Evolutionary conservation across 805 yeast genomes (phyloP).

Genomic region (Schwanniomyces polymorphus): DNA sequence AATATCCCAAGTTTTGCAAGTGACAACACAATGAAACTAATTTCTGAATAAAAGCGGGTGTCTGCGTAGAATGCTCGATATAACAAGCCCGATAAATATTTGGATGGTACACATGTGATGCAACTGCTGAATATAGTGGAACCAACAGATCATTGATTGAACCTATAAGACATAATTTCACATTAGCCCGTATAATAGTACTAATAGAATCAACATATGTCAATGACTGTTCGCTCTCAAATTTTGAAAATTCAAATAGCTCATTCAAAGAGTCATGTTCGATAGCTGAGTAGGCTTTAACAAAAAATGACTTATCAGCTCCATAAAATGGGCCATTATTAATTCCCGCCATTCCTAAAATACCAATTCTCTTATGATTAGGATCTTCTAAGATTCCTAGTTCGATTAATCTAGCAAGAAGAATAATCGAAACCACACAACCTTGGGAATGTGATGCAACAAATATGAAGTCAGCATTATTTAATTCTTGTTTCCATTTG

Average conservation of each 20-base stretch:
- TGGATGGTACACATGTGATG: slow-evolving; percentile 84
- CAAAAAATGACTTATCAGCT: slow-evolving; percentile 75
- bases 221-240: slow-evolving; percentile 68
- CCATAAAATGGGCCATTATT: slow-evolving; percentile 95
- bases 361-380: slow-evolving; percentile 52
- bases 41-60: slow-evolving; percentile 77
- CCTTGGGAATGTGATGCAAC: slow-evolving; percentile 97
- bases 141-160: slow-evolving; percentile 93
- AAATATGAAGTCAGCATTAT: slow-evolving; percentile 79
- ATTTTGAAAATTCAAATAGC: slow-evolving; percentile 83
- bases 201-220: slow-evolving; percentile 68
- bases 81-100: slow-evolving; percentile 87
- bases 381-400: slow-evolving; percentile 45
- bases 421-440: slow-evolving; percentile 81
- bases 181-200: slow-evolving; percentile 64
- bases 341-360: slow-evolving; percentile 94
- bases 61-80: slow-evolving; percentile 75
- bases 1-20: slow-evolving; percentile 71
- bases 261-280: slow-evolving; percentile 87
- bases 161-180: slow-evolving; percentile 79
- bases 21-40: slow-evolving; percentile 73
- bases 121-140: slow-evolving; percentile 85
- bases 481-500: slow-evolving; percentile 62
- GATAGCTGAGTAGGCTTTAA: slow-evolving; percentile 86
- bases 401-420: slow-evolving; percentile 72